Percentiles rank a stretch among this genome's conserved stretches.
Conservation (phyloP, 192 early-diverging fungal species). For the Podila epicladia region DNA sequence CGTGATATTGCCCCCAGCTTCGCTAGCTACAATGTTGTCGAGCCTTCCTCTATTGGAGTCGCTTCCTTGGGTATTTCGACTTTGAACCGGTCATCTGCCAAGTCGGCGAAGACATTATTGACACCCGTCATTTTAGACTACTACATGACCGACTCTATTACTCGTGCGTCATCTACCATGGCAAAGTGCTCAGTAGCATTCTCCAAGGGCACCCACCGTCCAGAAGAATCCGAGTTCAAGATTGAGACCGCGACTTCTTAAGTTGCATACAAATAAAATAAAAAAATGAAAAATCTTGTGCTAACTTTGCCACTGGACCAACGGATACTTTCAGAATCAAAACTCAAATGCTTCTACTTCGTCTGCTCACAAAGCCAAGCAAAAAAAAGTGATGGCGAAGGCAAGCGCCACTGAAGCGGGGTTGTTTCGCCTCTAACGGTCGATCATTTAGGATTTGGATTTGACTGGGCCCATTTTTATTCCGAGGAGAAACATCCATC, state of each 20-base stretch:
- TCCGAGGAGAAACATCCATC: too few relatives aligned
- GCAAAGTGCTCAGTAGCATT: constrained; percentile 87
- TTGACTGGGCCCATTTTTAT: too few relatives aligned
- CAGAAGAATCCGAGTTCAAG: constrained; percentile 50
- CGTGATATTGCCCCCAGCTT: constrained; percentile 87
- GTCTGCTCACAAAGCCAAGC: too few relatives aligned
- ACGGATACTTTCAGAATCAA: too few relatives aligned
- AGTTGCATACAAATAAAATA: neutral
- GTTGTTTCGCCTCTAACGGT: too few relatives aligned
- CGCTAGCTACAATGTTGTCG: constrained; percentile 76
- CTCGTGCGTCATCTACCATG: constrained; percentile 94
- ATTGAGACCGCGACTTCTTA: constrained; percentile 30
- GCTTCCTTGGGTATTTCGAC: constrained; percentile 70
- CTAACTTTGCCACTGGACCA: too few relatives aligned
- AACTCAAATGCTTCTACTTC: too few relatives aligned
- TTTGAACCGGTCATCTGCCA: constrained; percentile 46
- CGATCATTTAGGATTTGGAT: too few relatives aligned
- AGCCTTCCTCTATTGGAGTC: constrained; percentile 63
- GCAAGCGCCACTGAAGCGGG: too few relatives aligned
- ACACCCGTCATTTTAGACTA: constrained; percentile 82
- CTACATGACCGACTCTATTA: constrained; percentile 95
- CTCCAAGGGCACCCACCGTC: constrained; percentile 35
- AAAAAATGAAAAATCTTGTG: too few relatives aligned
- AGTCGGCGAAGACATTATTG: constrained; percentile 57
- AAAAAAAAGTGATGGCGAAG: too few relatives aligned